Conservation (phyloP, 345 rosid species). For the Syzygium grande region DNA sequence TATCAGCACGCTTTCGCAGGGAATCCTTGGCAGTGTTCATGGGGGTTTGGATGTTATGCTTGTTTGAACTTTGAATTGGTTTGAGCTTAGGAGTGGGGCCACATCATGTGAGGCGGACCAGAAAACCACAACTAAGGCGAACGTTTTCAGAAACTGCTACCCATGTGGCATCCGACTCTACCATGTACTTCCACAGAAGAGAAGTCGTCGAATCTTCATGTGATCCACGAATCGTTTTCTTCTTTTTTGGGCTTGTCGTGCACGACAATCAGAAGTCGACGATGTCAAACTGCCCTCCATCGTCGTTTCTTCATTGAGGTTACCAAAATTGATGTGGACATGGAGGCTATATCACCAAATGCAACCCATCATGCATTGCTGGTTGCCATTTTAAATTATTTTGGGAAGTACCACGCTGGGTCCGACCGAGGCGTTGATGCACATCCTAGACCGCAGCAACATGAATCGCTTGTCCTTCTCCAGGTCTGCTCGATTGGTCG, state of each 20-base stretch:
- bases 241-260: not conserved
- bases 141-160: not conserved
- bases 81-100: not conserved
- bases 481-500: not conserved
- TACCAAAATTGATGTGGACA: not conserved
- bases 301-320: not conserved
- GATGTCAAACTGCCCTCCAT: not conserved
- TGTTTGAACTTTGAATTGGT: not conserved
- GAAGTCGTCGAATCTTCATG: not conserved
- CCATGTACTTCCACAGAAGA: not conserved
- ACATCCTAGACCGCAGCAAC: not conserved
- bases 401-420: not conserved
- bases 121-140: not conserved
- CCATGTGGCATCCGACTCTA: not conserved
- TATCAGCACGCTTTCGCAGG: not conserved
- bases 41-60: not conserved
- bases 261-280: not conserved
- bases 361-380: not conserved
- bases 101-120: not conserved
- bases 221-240: not conserved
- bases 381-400: not conserved
- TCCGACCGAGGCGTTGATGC: not conserved
- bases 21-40: not conserved
- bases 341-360: not conserved
- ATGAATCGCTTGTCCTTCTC: not conserved